Conservation (phyloP, 192 early-diverging fungal species). For the Coemansia sp. region DNA sequence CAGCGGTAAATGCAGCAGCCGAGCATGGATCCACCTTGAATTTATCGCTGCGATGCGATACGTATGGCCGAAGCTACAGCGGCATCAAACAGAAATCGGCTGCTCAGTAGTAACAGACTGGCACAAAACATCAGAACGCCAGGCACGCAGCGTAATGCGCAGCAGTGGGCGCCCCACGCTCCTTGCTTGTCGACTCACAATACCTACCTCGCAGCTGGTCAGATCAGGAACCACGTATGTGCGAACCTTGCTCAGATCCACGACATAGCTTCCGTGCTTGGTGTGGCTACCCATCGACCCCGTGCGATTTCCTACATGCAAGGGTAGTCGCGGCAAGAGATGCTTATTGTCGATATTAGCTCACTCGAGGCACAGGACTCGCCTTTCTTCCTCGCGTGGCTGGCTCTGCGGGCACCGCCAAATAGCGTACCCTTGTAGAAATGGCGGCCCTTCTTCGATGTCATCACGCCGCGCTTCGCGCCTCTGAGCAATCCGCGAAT, state of each 20-base stretch:
- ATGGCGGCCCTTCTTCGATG: slow-evolving; percentile 50
- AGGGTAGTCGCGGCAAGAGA: too few relatives aligned
- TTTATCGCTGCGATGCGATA: slow-evolving; percentile 37
- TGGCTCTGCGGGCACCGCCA: too few relatives aligned
- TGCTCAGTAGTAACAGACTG: too few relatives aligned
- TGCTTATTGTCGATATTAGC: too few relatives aligned
- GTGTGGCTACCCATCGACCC: slow-evolving; percentile 53
- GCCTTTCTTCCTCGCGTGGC: too few relatives aligned
- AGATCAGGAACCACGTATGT: slow-evolving; percentile 52
- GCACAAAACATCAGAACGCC: neutral
- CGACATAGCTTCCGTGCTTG: slow-evolving; percentile 45
- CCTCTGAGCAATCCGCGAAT: slow-evolving; percentile 48
- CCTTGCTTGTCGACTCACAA: neutral
- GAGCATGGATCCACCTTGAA: slow-evolving; percentile 39
- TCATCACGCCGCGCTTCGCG: slow-evolving; percentile 52
- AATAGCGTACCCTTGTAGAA: slow-evolving; percentile 51
- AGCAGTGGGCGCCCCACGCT: neutral
- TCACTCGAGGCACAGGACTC: too few relatives aligned
- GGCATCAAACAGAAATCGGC: neutral
- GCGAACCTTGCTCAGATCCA: slow-evolving; percentile 43
- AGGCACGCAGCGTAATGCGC: neutral
- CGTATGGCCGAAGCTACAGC: slow-evolving; percentile 46
- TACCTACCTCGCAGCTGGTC: slow-evolving; percentile 33
- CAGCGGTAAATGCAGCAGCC: slow-evolving; percentile 10
- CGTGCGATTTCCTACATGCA: slow-evolving; percentile 48